Conservation (phyloP, 305 asterid genomes). For the Ruellia speciosa region DNA sequence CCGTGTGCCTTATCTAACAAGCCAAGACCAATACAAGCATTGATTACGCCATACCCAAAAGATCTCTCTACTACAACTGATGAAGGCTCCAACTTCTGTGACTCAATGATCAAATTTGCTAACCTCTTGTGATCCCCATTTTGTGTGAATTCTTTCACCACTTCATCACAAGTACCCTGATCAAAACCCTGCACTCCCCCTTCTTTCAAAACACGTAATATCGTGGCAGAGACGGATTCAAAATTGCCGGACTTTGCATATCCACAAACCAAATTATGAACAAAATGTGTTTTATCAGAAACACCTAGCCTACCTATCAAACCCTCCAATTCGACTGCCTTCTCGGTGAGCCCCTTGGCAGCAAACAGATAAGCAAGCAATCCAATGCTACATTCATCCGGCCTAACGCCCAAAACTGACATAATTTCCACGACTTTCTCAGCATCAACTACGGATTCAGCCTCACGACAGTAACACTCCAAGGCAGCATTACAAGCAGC, state of each 20-base stretch:
- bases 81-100: constrained; percentile 63
- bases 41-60: constrained; percentile 60
- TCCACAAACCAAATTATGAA: constrained; percentile 63
- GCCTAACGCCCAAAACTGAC: constrained; percentile 68
- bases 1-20: constrained; percentile 65
- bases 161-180: constrained; percentile 49
- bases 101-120: constrained; percentile 53
- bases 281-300: constrained; percentile 29
- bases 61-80: constrained; percentile 44
- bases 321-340: constrained; percentile 53
- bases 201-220: constrained; percentile 45
- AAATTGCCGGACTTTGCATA: constrained; percentile 53
- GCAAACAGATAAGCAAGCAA: constrained; percentile 74
- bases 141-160: constrained; percentile 49
- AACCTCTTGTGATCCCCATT: constrained; percentile 47
- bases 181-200: constrained; percentile 33
- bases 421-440: constrained; percentile 64
- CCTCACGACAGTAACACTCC: constrained; percentile 63
- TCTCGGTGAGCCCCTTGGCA: constrained; percentile 49
- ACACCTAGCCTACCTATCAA: constrained; percentile 49
- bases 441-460: constrained; percentile 56
- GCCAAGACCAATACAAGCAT: constrained; percentile 53
- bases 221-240: constrained; percentile 41
- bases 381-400: constrained; percentile 58
- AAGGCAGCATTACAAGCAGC: constrained; percentile 77